Evolutionary conservation across 371 early-diverging fungal genomes (phyloP).

Genomic region (Capillidium rhysosporum): DNA sequence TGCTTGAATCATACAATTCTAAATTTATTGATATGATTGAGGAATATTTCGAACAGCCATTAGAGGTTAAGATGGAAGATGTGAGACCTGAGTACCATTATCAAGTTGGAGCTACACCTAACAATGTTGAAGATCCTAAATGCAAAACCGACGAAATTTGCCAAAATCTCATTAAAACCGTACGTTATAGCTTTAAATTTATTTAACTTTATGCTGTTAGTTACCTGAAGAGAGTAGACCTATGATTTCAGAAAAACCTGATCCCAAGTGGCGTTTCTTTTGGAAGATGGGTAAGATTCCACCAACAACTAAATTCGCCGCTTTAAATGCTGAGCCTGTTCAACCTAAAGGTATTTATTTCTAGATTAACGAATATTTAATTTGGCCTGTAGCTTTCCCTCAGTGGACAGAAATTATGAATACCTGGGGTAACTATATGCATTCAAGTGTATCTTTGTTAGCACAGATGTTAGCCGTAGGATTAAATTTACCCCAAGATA

Average conservation of each 20-base stretch:
- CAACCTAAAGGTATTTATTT: conserved; percentile 22
- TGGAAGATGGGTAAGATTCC: conserved; percentile 29
- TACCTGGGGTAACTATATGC: conserved; percentile 33
- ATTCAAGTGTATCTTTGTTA: conserved; percentile 22
- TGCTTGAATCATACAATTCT: conserved; percentile 16
- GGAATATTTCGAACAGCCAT: conserved; percentile 36
- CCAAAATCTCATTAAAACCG: conserved; percentile 21
- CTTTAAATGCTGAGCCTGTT: conserved; percentile 34
- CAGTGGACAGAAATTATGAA: conserved; percentile 33
- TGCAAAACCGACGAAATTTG: conserved; percentile 37
- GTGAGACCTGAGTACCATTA: conserved; percentile 29
- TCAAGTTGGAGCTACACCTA: conserved; percentile 47
- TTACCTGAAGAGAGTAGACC: conserved; percentile 20
- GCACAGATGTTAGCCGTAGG: conserved; percentile 41
- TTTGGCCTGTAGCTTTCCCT: conserved; percentile 13
- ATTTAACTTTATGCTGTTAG: conserved; percentile 7
- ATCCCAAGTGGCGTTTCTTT: conserved; percentile 54
- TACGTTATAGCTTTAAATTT: conserved; percentile 6
- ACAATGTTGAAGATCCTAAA: conserved; percentile 34
- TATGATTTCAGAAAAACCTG: conserved; percentile 18
- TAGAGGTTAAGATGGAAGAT: conserved; percentile 31
- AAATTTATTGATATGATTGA: conserved; percentile 27
- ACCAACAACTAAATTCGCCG: conserved; percentile 24
- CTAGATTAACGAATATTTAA: not conserved
- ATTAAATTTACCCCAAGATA: conserved; percentile 23